Percentiles rank a stretch among this genome's conserved stretches.
Conservation (phyloP, 805 yeast genomes). For the Limtongozyma cylindracea region DNA sequence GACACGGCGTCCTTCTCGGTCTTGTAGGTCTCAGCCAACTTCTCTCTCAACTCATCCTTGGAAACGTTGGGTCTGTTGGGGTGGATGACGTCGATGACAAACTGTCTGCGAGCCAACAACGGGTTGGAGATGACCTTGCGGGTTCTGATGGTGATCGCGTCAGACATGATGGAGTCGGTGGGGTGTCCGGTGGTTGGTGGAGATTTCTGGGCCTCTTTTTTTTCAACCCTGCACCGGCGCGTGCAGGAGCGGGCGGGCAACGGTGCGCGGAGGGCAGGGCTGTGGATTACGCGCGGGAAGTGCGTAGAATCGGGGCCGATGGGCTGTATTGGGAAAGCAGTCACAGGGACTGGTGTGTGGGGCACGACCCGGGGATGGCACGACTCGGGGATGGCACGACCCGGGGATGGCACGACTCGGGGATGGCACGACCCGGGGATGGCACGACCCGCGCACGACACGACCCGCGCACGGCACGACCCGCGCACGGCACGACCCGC, state of each 20-base stretch:
- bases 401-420: too few species aligned
- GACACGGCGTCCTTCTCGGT: conserved; percentile 85
- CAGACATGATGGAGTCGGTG: conserved; percentile 16
- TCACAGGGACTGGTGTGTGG: too few species aligned
- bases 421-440: too few species aligned
- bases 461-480: too few species aligned
- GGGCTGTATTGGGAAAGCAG: too few species aligned
- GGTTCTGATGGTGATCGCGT: conserved; percentile 99
- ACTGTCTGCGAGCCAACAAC: conserved; percentile 97
- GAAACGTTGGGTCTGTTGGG: conserved; percentile 99
- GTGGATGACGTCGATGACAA: conserved; percentile 97
- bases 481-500: too few species aligned
- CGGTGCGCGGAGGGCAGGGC: conserved; percentile 3
- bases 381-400: too few species aligned
- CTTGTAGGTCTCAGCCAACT: conserved; percentile 71
- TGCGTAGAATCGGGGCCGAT: neutral
- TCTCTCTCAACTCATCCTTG: conserved; percentile 97
- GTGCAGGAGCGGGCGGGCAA: conserved; percentile 3
- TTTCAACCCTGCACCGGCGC: too few species aligned
- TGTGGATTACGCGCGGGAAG: conserved; percentile 2
- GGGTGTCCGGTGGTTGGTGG: neutral
- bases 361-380: too few species aligned
- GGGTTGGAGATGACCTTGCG: conserved; percentile 99
- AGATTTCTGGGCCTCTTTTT: too few species aligned
- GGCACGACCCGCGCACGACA: too few species aligned